Evolutionary conservation across 2,329 filamentous ascomycete genomes (phyloP), one percentile per base, ranked within the genome.

Genomic region (Talaromyces sp.): DNA sequence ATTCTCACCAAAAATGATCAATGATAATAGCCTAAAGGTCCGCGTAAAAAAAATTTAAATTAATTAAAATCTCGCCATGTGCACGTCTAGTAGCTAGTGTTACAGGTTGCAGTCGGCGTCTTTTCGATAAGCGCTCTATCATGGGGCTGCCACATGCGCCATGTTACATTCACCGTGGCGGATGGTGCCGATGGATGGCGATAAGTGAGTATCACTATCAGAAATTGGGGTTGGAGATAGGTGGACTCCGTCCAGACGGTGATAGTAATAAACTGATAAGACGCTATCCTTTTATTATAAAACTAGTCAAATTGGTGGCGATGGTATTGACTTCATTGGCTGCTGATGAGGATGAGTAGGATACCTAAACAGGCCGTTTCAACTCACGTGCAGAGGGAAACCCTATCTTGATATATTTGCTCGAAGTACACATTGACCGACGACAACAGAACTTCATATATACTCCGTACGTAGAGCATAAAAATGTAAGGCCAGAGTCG

Each of bases 81-180:
- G 52, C 16, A 33, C 49, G 49, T 31, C 24, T 24, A 3, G 50
- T 2, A 10, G 31, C 10, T 54, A 54, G 47, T 50, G 14, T n/a
- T 50, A 33, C 50, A 54, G 50, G 4, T 16, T 31, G 49, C 16
- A 19, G 49, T 56, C 31, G 33, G n/a, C n/a, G n/a, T 39, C 33
- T 56, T 56, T 37, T 37, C 31, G 19, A 22, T 13, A 11, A 24
- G 33, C 33, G 11, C 33, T 14, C 2, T 37, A 37, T 56, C 52
- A 56, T 39, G 52, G n/a, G 52, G 52, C 52, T 56, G 52, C 50
- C 50, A 54, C n/a, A 50, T 50, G 47, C 47, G 24, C 27, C 19
- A 56, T 56, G 52, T 56, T 56, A 56, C 33, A 56, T 37, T 56
- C 33, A 11, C 19, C 31, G 33, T 22, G n/a, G 33, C 52, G 52